Percentiles rank a stretch among this genome's conserved stretches.
These are phyloP conservation scores for Effrenium voratum DNA, from an alignment of 73 alveolate species.

Conservation along the genomic window DNA sequence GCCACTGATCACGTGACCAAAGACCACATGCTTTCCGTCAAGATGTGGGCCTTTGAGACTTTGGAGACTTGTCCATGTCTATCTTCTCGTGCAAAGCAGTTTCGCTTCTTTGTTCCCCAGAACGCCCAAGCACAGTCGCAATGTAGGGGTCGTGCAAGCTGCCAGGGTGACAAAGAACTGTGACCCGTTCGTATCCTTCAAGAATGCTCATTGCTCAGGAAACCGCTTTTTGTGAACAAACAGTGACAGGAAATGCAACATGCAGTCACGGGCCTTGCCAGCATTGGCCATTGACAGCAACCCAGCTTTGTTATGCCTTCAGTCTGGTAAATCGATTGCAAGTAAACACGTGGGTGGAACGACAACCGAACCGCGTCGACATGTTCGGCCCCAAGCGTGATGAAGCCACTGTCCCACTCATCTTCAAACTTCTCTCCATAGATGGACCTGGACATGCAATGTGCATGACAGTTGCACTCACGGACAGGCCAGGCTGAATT, in stretches of 20 bases:
- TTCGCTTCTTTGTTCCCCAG: no score
- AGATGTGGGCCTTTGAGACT: constrained; percentile 61
- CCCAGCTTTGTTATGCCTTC: constrained; percentile 94
- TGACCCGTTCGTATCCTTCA: constrained; percentile 94
- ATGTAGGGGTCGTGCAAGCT: no score
- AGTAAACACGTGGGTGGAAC: background rate
- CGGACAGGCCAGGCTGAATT: background rate
- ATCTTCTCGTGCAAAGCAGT: background rate
- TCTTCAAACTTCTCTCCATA: constrained; percentile 97
- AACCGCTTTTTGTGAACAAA: no score
- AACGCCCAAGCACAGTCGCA: no score
- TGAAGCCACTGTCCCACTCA: constrained; percentile 96
- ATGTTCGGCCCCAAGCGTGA: constrained; percentile 1
- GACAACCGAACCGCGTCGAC: background rate
- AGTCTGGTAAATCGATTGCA: no score
- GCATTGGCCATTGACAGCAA: constrained; percentile 95
- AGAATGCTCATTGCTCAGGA: background rate
- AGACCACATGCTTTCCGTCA: constrained; percentile 95
- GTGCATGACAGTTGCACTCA: background rate
- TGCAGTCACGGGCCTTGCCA: constrained; percentile 74
- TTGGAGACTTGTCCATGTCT: background rate
- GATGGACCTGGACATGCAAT: constrained; percentile 95
- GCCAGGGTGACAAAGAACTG: constrained; percentile 96
- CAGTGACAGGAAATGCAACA: background rate
- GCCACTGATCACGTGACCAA: constrained; percentile 94